These are phyloP conservation scores for Solanum clarkiae DNA, from an alignment of 257 asterid species.

Conservation along the genomic window DNA sequence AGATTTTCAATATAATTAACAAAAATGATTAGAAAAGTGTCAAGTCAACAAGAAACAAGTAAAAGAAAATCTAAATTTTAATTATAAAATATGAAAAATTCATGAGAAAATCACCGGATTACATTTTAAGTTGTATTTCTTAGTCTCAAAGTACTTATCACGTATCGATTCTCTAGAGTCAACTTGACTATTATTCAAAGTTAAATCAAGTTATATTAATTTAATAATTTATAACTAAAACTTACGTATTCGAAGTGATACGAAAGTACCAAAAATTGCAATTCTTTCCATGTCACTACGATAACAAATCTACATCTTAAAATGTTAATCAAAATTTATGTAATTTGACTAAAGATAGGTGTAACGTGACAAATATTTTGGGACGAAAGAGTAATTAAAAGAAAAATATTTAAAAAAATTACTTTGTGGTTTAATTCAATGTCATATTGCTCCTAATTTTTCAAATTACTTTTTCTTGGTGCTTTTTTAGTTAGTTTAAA, in stretches of 20 bases:
- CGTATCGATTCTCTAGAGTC: background rate
- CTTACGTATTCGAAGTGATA: background rate
- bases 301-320: too few species aligned
- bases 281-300: too few species aligned
- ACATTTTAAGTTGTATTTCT: background rate
- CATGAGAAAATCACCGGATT: too few species aligned
- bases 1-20: background rate
- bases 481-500: background rate
- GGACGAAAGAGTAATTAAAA: too few species aligned
- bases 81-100: too few species aligned
- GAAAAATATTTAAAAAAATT: too few species aligned
- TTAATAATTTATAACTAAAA: background rate
- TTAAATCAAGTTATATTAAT: background rate
- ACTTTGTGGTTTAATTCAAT: background rate
- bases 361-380: too few species aligned
- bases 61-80: background rate
- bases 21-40: background rate
- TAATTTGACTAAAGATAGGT: too few species aligned
- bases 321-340: too few species aligned
- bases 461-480: background rate
- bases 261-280: background rate
- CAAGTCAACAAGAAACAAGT: background rate
- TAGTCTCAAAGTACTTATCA: background rate
- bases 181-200: background rate
- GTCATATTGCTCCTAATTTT: background rate